Percentiles rank a stretch among this genome's conserved stretches.
Evolutionary conservation across 768 basidiomycete species (phyloP).

Genomic region (Cyathus striatus): DNA sequence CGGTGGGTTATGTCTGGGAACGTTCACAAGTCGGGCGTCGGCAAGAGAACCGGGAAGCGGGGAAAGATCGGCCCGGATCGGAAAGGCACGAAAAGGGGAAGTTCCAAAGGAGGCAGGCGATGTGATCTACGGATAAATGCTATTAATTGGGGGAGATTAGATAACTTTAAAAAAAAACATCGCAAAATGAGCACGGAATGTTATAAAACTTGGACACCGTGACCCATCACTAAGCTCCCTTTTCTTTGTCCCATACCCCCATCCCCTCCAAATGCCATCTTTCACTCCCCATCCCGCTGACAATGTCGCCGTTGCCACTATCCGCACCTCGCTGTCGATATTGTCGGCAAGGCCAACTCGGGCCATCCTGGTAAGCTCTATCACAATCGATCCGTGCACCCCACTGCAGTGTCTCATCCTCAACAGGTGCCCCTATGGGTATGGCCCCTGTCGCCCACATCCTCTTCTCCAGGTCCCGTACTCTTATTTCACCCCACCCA

Average conservation of each 20-base stretch:
- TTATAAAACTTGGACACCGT: constrained; percentile 1
- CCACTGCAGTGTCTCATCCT: constrained; percentile 7
- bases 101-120: too few relatives aligned
- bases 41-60: not conserved
- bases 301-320: constrained; percentile 60
- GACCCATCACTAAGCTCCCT: constrained; percentile 8
- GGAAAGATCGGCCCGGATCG: constrained; percentile 1
- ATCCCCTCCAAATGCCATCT: constrained; percentile 29
- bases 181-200: too few relatives aligned
- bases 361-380: constrained; percentile 88
- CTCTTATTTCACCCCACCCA: too few relatives aligned
- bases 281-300: constrained; percentile 41
- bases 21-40: too few relatives aligned
- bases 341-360: constrained; percentile 86
- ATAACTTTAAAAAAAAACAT: too few relatives aligned
- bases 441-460: constrained; percentile 83
- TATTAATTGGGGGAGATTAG: too few relatives aligned
- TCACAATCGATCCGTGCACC: constrained; percentile 3
- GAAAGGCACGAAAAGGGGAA: constrained; percentile 1
- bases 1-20: too few relatives aligned
- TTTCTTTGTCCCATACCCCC: constrained; percentile 9
- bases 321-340: constrained; percentile 75
- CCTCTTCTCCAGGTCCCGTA: constrained; percentile 73
- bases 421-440: constrained; percentile 86
- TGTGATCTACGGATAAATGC: too few relatives aligned